Base-by-base conservation (phyloP, 2,329 filamentous ascomycete species). In the Calycina herbarum region DNA sequence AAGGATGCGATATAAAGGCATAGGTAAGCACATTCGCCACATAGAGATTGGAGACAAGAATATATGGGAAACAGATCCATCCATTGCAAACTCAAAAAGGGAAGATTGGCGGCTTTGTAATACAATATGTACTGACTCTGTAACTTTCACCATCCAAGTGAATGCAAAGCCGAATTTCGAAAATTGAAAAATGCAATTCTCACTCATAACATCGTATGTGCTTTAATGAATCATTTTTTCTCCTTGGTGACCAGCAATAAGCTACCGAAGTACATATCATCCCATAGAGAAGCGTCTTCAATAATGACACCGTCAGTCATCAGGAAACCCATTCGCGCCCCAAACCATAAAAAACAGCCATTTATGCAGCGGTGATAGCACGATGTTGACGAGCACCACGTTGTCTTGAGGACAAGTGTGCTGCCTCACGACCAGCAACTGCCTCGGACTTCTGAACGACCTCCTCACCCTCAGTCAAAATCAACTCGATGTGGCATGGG, bases 401-500 rank as follows among this genome's bases (percentile, higher is more conserved):
- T 89, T 99, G 95, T 86, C 94, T 92, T 78, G 91, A 92, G 86
- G 82, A 91, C 79, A 99, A 86, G 81, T 89, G 91, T 73, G 81
- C 77, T 69, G 82, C 79, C 75, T 90, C 86, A 75, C 88, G 87
- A 77, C 84, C 83, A 71, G 83, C 85, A 76, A 88, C 85, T 70
- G 87, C 81, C 75, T 89, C 86, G 70, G 89, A 89, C 90, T 99
- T 99, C 85, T 94, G 88, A 77, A 99, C 93, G 76, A 91, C 88
- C 88, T 99, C 96, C 79, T 96, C 91, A 78, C 87, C 93, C 89
- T 99, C 96, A 79, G 94, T 97, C 77, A 99, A 89, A 89, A 99
- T 99, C 78, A 99, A 86, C 87, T 99, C 96, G 83, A 99, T 97
- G 90, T 99, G 95, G 92, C 94, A 99, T 76, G 95, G 95, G 90